Percentiles rank a stretch among this genome's conserved stretches.
These are phyloP conservation scores for Schoenoplectus triqueter DNA, from an alignment of 202 grass and related monocot genomes.

Conservation along the genomic window DNA sequence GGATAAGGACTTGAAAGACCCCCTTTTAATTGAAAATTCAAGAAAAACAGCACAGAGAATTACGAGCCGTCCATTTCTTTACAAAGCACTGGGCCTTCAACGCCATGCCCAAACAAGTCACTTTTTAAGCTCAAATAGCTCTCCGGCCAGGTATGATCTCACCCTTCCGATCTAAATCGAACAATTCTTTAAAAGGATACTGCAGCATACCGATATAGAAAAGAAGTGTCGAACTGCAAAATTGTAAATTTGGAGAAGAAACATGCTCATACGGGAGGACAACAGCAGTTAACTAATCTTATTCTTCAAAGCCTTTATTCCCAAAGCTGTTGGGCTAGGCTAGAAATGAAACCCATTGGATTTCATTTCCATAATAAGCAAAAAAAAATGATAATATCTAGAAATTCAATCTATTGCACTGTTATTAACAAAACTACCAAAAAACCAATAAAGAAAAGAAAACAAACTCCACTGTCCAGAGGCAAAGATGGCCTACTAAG, in stretches of 20 bases:
- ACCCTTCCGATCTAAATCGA: neutral
- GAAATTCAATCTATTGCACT: conserved; percentile 36
- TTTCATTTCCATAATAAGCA: neutral
- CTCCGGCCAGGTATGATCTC: neutral
- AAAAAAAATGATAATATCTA: conserved; percentile 4
- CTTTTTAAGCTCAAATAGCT: neutral
- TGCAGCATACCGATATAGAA: neutral
- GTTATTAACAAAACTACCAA: conserved; percentile 55
- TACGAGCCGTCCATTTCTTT: neutral
- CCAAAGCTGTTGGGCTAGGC: too few relatives aligned
- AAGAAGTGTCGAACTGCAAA: conserved; percentile 15
- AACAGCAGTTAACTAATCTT: neutral
- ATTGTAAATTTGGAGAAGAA: neutral
- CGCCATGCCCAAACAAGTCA: too few relatives aligned
- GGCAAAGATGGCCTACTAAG: conserved; percentile 9
- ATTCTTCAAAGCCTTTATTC: too few relatives aligned
- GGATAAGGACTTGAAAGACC: neutral
- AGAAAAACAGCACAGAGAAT: neutral
- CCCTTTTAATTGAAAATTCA: neutral
- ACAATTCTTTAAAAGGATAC: neutral
- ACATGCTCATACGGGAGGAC: neutral
- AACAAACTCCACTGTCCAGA: neutral
- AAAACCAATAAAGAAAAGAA: neutral
- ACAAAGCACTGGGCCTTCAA: neutral
- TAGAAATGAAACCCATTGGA: too few relatives aligned